phyloP scores from a whole-genome alignment of 306 rosid genomes.

The Cicer pinnatifidum region DNA sequence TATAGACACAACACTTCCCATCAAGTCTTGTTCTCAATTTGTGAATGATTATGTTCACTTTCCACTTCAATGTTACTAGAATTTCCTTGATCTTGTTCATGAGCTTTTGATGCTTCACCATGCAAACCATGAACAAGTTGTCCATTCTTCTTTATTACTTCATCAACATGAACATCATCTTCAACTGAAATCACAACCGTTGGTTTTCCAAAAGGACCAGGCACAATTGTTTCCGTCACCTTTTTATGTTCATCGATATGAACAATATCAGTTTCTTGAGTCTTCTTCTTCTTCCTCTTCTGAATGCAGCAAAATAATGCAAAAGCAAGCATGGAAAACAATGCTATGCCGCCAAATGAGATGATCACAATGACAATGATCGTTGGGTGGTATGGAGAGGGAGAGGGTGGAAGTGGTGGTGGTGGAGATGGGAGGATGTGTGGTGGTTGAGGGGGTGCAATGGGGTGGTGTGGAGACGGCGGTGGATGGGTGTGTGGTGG shows the following conservation, averaged over 20 bases:
- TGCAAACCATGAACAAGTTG: conserved; percentile 49
- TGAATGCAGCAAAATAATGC: conserved; percentile 60
- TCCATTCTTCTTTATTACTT: conserved; percentile 52
- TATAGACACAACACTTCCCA: conserved; percentile 13
- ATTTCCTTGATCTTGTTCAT: conserved; percentile 15
- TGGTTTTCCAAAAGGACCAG: conserved; percentile 63
- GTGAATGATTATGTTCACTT: conserved; percentile 40
- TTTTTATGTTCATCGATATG: conserved; percentile 68
- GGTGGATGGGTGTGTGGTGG: conserved; percentile 49
- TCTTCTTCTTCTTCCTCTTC: conserved; percentile 65
- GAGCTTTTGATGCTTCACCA: conserved; percentile 44
- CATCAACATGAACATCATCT: conserved; percentile 71
- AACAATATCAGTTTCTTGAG: conserved; percentile 53
- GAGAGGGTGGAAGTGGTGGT: conserved; percentile 59
- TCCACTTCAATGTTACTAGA: conserved; percentile 41
- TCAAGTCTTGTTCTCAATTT: conserved; percentile 47
- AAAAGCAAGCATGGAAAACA: conserved; percentile 65
- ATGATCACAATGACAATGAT: conserved; percentile 63
- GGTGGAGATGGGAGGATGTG: conserved; percentile 44
- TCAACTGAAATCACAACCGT: conserved; percentile 56
- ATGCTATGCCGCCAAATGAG: conserved; percentile 60
- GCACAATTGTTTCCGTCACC: conserved; percentile 55
- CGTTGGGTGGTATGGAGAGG: conserved; percentile 58
- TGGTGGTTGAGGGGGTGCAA: conserved; percentile 54
- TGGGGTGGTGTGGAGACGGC: conserved; percentile 44